Conservation (phyloP, 305 asterid genomes). For the Fraxinus nigra region DNA sequence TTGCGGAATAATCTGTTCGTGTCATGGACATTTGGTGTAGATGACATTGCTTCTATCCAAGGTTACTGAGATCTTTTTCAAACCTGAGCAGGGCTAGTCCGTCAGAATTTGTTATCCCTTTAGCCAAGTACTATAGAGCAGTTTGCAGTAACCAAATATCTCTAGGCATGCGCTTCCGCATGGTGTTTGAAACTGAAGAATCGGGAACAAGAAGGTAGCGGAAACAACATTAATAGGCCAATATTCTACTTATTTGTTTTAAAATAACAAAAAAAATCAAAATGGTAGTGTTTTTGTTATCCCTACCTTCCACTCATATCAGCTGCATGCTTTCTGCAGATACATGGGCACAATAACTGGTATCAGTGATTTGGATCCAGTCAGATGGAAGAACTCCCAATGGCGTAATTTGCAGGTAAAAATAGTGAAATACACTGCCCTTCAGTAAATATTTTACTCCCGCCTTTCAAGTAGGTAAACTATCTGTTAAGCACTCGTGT, state of each 20-base stretch:
- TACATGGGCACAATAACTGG: constrained; percentile 99
- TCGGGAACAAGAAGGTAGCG: constrained; percentile 82
- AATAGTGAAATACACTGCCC: background rate
- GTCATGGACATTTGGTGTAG: background rate
- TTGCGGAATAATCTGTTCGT: background rate
- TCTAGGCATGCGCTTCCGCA: constrained; percentile 95
- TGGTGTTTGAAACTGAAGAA: constrained; percentile 97
- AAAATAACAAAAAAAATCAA: background rate
- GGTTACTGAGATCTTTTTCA: constrained; percentile 16
- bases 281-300: background rate
- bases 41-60: background rate
- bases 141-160: constrained; percentile 83
- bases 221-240: background rate
- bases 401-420: constrained; percentile 95
- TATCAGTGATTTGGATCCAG: constrained; percentile 81
- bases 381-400: constrained; percentile 93
- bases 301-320: background rate
- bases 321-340: constrained; percentile 39
- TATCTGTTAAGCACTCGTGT: background rate
- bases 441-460: background rate
- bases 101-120: constrained; percentile 89
- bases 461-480: background rate
- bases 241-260: background rate
- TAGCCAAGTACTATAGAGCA: constrained; percentile 90
- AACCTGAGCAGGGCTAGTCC: constrained; percentile 81